Base-by-base conservation (phyloP, 2,329 filamentous ascomycete genomes). In the Tolypocladium paradoxum region DNA sequence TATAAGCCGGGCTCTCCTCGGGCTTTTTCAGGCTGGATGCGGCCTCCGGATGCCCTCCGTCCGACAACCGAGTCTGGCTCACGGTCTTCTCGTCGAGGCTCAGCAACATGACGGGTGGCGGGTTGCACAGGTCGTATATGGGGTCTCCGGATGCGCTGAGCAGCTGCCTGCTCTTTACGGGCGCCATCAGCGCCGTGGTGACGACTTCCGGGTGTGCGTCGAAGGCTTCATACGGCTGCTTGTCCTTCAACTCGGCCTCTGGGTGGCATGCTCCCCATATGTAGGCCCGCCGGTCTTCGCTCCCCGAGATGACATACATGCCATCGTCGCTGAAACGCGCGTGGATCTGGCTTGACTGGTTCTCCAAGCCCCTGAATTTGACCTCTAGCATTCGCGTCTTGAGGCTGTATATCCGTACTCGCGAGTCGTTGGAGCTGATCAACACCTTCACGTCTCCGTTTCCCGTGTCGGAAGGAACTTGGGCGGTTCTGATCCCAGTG, bases 51-150 rank as follows among this genome's bases (percentile, higher is more conserved):
- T 73, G 62, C 48, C 68, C 64, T 6, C 58, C 62, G 14, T 72
- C 70, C 6, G 68, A 68, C 14, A 72, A 62, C 2, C 66, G 68
- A 2, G 67, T 68, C 53, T 74, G 71, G 53, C 71, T 79, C 8
- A 65, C 64, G 2, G 70, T 70, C 33, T 69, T 70, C 61, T 93
- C 88, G 22, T 85, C 82, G 29, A 84, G 79, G 58, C 86, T 90
- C 56, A 91, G 76, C 20, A 97, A 75, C 7, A 83, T 91, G 18
- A 97, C 83, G 0, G 92, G 90, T 0, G 92, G 93, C 6, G 93
- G 93, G 61, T 97, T 97, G 75, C 93, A 97, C 1, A 97, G 77
- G 61, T 96, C 91, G 67, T 90, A 99, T n/a, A 99, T 81, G 1
- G 93, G 91, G 65, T 99, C 91, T 53, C 89, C 88, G 0, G 90